These are phyloP conservation scores for Neofusicoccum parvum DNA, from an alignment of 2,329 filamentous ascomycete genomes.

Conservation along the genomic window DNA sequence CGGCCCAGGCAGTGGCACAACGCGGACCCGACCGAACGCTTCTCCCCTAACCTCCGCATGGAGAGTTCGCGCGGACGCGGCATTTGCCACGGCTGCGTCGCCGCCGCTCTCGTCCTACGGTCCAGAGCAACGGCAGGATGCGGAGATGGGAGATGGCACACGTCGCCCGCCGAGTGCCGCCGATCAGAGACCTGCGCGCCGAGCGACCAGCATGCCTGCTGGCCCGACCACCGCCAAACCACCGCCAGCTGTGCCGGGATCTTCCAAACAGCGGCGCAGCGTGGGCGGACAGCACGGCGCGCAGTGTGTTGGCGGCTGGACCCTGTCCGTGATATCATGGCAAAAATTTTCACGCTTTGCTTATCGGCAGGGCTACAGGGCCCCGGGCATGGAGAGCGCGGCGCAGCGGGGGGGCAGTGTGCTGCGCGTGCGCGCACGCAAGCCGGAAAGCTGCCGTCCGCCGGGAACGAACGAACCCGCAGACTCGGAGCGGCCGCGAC, in stretches of 20 bases:
- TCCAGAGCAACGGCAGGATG: constrained; percentile 2
- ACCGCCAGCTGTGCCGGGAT: too few relatives aligned
- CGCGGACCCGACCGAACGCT: neutral
- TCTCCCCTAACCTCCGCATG: neutral
- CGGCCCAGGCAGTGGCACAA: neutral
- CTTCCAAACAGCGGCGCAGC: neutral
- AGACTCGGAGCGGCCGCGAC: constrained; percentile 6
- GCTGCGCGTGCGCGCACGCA: neutral
- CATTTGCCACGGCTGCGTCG: neutral
- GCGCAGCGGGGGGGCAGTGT: neutral
- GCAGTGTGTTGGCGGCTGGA: constrained; percentile 1
- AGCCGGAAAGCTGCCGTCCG: constrained; percentile 7
- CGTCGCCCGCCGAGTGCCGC: constrained; percentile 1
- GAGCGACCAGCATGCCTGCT: neutral
- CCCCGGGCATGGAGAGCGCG: neutral
- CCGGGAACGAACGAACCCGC: neutral
- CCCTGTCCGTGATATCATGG: neutral
- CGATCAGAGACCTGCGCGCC: constrained; percentile 3
- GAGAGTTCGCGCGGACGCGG: neutral
- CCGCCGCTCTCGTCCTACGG: neutral
- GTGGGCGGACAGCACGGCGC: neutral
- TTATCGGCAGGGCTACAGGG: neutral
- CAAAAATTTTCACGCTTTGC: neutral
- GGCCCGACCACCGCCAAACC: neutral
- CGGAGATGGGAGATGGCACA: neutral